These are phyloP conservation scores for Candida sakaeoensis DNA, from an alignment of 805 yeast genomes.

Conservation along the genomic window DNA sequence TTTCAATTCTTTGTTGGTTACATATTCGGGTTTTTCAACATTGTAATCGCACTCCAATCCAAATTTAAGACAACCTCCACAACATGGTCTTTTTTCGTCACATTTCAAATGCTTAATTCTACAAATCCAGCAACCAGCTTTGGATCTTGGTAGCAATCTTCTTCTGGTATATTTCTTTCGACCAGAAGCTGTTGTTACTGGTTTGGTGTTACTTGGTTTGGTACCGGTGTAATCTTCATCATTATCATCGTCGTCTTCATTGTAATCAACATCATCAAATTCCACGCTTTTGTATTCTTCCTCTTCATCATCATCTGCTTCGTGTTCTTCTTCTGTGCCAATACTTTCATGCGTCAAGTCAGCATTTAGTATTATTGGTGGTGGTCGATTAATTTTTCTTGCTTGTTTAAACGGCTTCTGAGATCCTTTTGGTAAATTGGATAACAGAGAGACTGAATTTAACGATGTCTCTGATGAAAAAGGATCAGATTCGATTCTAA, in stretches of 20 bases:
- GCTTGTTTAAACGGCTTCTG: constrained; percentile 1
- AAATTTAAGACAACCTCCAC: constrained; percentile 35
- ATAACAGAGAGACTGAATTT: constrained; percentile 1
- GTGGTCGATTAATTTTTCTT: not conserved
- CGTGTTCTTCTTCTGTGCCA: not conserved
- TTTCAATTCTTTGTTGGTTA: constrained; percentile 29
- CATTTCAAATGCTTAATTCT: constrained; percentile 44
- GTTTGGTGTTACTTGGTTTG: not conserved
- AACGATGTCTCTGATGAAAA: constrained; percentile 1
- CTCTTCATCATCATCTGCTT: not conserved
- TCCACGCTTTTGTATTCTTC: not conserved
- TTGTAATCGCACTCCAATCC: constrained; percentile 43
- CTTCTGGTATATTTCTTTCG: constrained; percentile 35
- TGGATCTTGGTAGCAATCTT: constrained; percentile 38
- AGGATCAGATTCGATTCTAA: constrained; percentile 9
- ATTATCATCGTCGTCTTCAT: not conserved
- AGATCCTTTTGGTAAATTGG: constrained; percentile 16
- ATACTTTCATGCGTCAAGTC: constrained; percentile 1
- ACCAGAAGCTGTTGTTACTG: constrained; percentile 1
- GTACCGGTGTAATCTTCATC: not conserved
- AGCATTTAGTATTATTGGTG: constrained; percentile 6
- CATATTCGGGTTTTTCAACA: constrained; percentile 36
- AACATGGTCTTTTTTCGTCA: constrained; percentile 37
- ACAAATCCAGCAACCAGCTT: constrained; percentile 46
- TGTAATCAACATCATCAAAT: not conserved